Conservation (phyloP, 1,284 basidiomycete genomes). For the Malassezia sp. region DNA sequence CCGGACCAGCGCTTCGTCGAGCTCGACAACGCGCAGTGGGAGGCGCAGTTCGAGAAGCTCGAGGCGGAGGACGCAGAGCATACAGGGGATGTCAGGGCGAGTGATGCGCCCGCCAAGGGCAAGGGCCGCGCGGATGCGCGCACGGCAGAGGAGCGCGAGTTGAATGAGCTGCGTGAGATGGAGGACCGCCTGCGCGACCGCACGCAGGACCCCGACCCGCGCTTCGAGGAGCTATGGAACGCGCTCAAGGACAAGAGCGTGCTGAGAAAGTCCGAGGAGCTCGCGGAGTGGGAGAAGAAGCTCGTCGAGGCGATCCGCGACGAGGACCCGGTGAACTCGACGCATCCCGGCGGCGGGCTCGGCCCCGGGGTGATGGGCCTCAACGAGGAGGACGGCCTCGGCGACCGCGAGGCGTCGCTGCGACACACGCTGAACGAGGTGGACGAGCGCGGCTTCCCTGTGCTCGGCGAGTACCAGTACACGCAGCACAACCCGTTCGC, state of each 20-base stretch:
- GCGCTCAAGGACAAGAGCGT: slow-evolving; percentile 31
- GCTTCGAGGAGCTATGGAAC: slow-evolving; percentile 45
- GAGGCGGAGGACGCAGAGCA: slow-evolving; percentile 20
- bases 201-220: slow-evolving; percentile 24
- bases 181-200: slow-evolving; percentile 32
- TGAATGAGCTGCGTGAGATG: slow-evolving; percentile 35
- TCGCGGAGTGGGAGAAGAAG: slow-evolving; percentile 62
- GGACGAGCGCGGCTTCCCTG: slow-evolving; percentile 36
- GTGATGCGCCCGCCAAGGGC: slow-evolving; percentile 29
- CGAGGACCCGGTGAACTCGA: slow-evolving; percentile 53
- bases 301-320: slow-evolving; percentile 50
- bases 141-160: slow-evolving; percentile 20
- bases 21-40: slow-evolving; percentile 37
- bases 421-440: slow-evolving; percentile 31
- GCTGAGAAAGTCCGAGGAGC: slow-evolving; percentile 26
- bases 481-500: slow-evolving; percentile 57
- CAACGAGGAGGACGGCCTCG: slow-evolving; percentile 32
- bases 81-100: too few relatives aligned
- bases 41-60: slow-evolving; percentile 39
- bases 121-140: slow-evolving; percentile 28
- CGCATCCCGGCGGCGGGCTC: slow-evolving; percentile 40
- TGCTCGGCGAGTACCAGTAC: slow-evolving; percentile 33
- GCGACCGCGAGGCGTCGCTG: slow-evolving; percentile 35
- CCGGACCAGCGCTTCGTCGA: slow-evolving; percentile 19
- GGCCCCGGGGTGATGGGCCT: slow-evolving; percentile 28